Evolutionary conservation across 1,139 yeast species (phyloP).

Genomic region (Diutina siamensis): DNA sequence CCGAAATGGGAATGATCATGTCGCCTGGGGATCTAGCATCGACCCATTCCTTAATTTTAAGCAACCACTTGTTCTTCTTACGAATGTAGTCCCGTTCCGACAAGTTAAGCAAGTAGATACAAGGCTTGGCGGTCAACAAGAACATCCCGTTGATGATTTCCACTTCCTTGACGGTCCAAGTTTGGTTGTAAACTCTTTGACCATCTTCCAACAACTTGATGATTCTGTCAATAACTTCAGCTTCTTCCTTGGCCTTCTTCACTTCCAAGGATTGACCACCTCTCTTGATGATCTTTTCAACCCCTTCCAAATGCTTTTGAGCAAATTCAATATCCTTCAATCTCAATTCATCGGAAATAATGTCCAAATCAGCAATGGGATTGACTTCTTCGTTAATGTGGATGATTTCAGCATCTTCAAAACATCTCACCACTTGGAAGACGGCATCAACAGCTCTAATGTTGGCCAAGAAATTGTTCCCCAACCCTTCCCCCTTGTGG

Average conservation of each 20-base stretch:
- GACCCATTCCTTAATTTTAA: conserved; percentile 93
- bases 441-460: conserved; percentile 97
- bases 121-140: conserved; percentile 89
- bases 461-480: conserved; percentile 95
- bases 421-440: conserved; percentile 95
- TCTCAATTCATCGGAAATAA: conserved; percentile 84
- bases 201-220: conserved; percentile 71
- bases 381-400: conserved; percentile 98
- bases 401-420: conserved; percentile 95
- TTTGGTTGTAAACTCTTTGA: conserved; percentile 82
- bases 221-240: conserved; percentile 65
- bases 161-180: conserved; percentile 85
- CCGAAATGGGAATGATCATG: conserved; percentile 86
- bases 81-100: conserved; percentile 91
- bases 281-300: conserved; percentile 77
- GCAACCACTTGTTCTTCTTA: conserved; percentile 93
- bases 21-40: conserved; percentile 93
- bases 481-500: conserved; percentile 94
- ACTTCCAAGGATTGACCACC: conserved; percentile 96
- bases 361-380: conserved; percentile 91
- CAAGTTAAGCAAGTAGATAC: conserved; percentile 87
- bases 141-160: conserved; percentile 81
- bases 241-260: conserved; percentile 89
- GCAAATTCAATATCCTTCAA: conserved; percentile 95
- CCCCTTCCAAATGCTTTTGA: conserved; percentile 76